A percentile compares a stretch with the other conserved stretches of the same genome.
These are phyloP conservation scores for Corymbia citriodora DNA, from an alignment of 441 rosid species.

Conservation along the genomic window DNA sequence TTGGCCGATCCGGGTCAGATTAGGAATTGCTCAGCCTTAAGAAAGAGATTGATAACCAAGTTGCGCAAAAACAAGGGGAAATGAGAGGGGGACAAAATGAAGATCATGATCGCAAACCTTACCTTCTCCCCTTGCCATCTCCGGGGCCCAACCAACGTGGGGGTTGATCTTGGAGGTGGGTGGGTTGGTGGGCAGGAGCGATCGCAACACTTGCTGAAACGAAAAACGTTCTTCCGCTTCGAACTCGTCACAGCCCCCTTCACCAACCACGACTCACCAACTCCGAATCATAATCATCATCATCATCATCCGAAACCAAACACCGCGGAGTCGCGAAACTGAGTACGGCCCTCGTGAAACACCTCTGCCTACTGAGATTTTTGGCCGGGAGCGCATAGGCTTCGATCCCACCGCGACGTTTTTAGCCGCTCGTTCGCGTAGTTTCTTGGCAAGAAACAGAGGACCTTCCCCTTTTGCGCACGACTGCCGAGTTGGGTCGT, in stretches of 20 bases:
- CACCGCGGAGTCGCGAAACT: accelerated
- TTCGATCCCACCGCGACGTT: background rate
- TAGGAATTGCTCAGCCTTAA: no score
- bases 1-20: no score
- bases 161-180: background rate
- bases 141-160: background rate
- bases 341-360: background rate
- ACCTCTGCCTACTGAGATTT: background rate
- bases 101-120: background rate
- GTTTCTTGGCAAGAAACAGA: background rate
- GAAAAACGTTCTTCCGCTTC: background rate
- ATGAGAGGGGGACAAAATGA: background rate
- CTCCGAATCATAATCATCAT: background rate
- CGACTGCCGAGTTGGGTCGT: background rate
- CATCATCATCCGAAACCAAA: background rate
- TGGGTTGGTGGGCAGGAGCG: background rate
- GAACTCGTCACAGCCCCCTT: background rate
- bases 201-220: background rate
- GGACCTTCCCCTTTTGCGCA: background rate
- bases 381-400: background rate
- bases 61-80: background rate
- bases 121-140: background rate
- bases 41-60: no score
- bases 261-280: background rate
- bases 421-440: background rate